Base-by-base conservation (phyloP, 2,329 filamentous ascomycete genomes). In the Huntiella omanensis region DNA sequence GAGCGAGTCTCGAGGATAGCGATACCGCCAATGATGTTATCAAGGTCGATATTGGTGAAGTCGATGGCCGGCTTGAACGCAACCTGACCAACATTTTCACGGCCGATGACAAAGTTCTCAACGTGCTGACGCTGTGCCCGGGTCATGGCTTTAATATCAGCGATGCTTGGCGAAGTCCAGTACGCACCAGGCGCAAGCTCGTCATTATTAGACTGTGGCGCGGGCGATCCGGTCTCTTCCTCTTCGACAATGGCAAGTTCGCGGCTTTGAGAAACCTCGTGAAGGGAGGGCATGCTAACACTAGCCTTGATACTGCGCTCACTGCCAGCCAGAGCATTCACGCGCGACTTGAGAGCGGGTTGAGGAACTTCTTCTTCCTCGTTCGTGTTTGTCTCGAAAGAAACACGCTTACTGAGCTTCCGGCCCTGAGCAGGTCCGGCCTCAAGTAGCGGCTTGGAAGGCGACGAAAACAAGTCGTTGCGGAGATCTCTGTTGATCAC, bases 401-500 rank as follows among this genome's bases (percentile, higher is more conserved):
- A 95, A 45, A 98, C 91, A 45, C 82, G 78, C 67, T 94, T 95
- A 52, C 80, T 79, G 36, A 83, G 62, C 55, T 77, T 77, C 45
- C 70, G 65, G 58, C 51, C 69, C 49, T 38, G 61, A 54, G 35
- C 41, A 11, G 52, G 50, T 2, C 33, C 36, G 12, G 36, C 16
- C 11, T 69, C 69, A 15, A 58, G 54, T 2, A 56, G 51, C 12
- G 60, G 55, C 54, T 66, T 70, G 46, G 64, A 69, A 0, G 75
- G 73, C 1, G 74, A 73, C 2, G 69, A 70, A 57, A 80, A 81
- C 12, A 79, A 66, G 55, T 84, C 80, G 49, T 73, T 86, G 46
- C 83, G 75, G 58, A 98, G 70, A 53, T 80, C 81, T 52, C 85
- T 80, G 62, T 95, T 92, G 59, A 98, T 95, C 45, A 87, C 81